A percentile compares a stretch with the other conserved stretches of the same genome.
Conservation (phyloP, 2,329 filamentous ascomycete genomes). For the Shiraia bambusicola region DNA sequence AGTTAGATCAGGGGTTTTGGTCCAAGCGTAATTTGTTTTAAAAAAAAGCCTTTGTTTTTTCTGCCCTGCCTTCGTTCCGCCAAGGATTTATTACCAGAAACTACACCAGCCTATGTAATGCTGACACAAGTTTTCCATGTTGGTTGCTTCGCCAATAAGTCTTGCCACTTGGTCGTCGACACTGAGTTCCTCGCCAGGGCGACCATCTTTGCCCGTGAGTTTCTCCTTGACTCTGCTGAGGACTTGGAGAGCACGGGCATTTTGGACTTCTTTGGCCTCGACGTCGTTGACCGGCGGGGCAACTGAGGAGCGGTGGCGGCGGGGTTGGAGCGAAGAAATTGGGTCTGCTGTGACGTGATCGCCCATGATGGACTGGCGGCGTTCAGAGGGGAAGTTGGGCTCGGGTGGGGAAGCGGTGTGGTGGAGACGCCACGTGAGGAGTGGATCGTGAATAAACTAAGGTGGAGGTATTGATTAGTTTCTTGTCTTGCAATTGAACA, state of each 20-base stretch:
- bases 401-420: conserved; percentile 60
- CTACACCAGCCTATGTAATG: conserved; percentile 99
- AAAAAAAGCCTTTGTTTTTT: too few species aligned
- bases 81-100: conserved; percentile 69
- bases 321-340: conserved; percentile 17
- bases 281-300: conserved; percentile 44
- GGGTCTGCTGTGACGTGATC: conserved; percentile 26
- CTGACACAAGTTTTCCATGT: conserved; percentile 95
- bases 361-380: conserved; percentile 60
- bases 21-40: too few species aligned
- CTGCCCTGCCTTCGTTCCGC: background rate
- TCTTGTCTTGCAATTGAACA: background rate
- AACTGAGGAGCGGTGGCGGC: conserved; percentile 37
- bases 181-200: conserved; percentile 72
- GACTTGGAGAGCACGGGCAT: conserved; percentile 88
- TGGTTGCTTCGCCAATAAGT: conserved; percentile 91
- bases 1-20: too few species aligned
- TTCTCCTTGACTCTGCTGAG: conserved; percentile 92
- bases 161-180: conserved; percentile 91
- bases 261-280: conserved; percentile 74
- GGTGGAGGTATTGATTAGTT: conserved; percentile 6
- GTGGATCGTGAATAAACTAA: conserved; percentile 97
- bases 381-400: conserved; percentile 61
- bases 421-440: conserved; percentile 90
- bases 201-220: conserved; percentile 90